Evolutionary conservation across 176 grass and related monocot genomes (phyloP), one percentile per base, ranked within the genome.

Genomic region (Raddia guianensis): DNA sequence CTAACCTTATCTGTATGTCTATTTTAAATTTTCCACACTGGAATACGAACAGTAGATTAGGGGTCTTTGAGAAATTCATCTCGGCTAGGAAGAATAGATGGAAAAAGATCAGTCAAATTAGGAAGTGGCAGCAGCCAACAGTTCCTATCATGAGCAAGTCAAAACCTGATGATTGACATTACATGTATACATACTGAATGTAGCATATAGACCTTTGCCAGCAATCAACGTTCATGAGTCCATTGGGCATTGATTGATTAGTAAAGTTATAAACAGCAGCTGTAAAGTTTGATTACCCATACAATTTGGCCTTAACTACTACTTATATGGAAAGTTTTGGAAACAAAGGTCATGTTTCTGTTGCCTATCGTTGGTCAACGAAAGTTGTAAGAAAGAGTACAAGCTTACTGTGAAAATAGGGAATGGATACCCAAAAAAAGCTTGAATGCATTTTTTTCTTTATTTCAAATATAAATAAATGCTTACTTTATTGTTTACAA

Each of bases 391-490:
- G 53, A 2, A 14, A 37, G 9, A 70, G 42, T 20, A 62, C 27
- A 71, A 64, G 8, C 18, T 8, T 19, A 14, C 18, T 3, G 50
- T 72, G 56, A 33, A 50, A 81, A 72, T 5, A 15, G 16, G 61
- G 46, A 49, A 7, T 11, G 21, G 60, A n/a, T 13, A 9, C 13
- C 27, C 0, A 1, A 71, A 61, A 72, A 60, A 58, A 6, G 14
- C 32, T 51, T 21, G 11, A 49, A 86, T 34, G 46, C 33, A 82
- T 61, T 13, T 49, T 16, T 68, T 12, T 49, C n/a, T 45, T 63
- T 8, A 71, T 85, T 77, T 77, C 43, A 12, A 50, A 75, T 9
- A 18, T 66, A 56, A 3, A 14, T 3, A 64, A 47, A 44, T 60
- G 52, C 7, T 68, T 54, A 48, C 21, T 67, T 45, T 13, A 50